Percentiles rank a stretch among this genome's conserved stretches.
Evolutionary conservation across 2,329 filamentous ascomycete species (phyloP).

Genomic region (Akanthomyces dipterigenus): DNA sequence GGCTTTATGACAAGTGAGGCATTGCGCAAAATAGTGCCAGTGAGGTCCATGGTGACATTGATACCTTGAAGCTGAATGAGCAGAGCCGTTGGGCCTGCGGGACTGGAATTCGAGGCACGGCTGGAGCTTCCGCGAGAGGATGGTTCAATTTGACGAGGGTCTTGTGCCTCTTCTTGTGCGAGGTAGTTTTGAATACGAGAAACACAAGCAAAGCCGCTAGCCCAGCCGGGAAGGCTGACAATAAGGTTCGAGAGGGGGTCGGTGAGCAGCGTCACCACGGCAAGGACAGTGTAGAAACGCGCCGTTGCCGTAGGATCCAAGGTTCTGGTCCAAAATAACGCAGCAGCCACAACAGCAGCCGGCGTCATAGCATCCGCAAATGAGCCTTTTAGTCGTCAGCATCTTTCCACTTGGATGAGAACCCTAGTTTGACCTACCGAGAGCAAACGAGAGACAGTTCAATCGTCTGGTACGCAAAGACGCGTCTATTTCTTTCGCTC

Average conservation of each 20-base stretch:
- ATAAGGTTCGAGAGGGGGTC: background rate
- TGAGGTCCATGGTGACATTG: background rate
- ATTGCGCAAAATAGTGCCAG: background rate
- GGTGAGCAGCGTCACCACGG: background rate
- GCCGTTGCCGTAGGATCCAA: background rate
- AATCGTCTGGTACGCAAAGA: background rate
- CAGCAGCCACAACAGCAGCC: background rate
- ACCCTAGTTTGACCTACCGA: background rate
- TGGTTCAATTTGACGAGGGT: background rate
- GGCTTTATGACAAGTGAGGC: background rate
- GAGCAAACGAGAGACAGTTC: no score
- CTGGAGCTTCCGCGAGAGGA: background rate
- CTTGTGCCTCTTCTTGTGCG: background rate
- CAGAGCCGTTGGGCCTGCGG: background rate
- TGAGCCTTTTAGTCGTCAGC: background rate
- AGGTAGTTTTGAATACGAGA: background rate
- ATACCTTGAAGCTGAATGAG: background rate
- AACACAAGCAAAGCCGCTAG: background rate
- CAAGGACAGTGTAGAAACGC: background rate
- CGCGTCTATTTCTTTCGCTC: background rate
- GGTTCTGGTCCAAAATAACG: slow-evolving; percentile 5
- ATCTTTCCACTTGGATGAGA: background rate
- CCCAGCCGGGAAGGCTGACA: background rate
- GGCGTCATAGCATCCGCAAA: background rate
- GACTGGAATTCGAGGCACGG: no score